phyloP scores from a whole-genome alignment of 1,284 basidiomycete genomes.

The Microbotryum intermedium region DNA sequence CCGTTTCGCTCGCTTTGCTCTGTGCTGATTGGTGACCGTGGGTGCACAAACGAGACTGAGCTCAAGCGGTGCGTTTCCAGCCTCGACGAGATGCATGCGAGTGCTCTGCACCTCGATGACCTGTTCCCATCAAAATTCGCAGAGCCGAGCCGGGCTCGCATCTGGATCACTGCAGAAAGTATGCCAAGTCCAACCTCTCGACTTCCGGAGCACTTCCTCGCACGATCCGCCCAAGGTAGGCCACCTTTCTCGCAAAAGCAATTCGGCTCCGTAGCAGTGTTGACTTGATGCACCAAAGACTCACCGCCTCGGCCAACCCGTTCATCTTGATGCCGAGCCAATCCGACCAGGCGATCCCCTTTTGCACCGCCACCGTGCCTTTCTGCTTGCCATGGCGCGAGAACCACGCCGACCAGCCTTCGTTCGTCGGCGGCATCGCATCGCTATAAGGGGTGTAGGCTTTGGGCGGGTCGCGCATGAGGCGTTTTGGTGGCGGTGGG shows the following conservation, averaged over 20 bases:
- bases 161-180: no score
- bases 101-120: no score
- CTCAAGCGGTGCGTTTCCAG: neutral
- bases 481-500: constrained; percentile 17
- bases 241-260: neutral
- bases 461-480: neutral
- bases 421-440: constrained; percentile 5
- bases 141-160: no score
- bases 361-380: neutral
- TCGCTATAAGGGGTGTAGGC: constrained; percentile 3
- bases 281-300: neutral
- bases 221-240: no score
- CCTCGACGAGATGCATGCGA: no score
- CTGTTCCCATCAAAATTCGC: no score
- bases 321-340: constrained; percentile 13
- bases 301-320: neutral
- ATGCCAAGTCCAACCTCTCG: no score
- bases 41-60: neutral
- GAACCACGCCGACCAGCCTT: constrained; percentile 12
- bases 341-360: constrained; percentile 19
- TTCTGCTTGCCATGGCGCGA: constrained; percentile 7
- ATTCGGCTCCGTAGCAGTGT: neutral
- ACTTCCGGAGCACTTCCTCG: no score
- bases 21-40: neutral
- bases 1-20: no score